Evolutionary conservation across 768 basidiomycete species (phyloP), one percentile per base, ranked within the genome.

Genomic region (Lactarius vividus): DNA sequence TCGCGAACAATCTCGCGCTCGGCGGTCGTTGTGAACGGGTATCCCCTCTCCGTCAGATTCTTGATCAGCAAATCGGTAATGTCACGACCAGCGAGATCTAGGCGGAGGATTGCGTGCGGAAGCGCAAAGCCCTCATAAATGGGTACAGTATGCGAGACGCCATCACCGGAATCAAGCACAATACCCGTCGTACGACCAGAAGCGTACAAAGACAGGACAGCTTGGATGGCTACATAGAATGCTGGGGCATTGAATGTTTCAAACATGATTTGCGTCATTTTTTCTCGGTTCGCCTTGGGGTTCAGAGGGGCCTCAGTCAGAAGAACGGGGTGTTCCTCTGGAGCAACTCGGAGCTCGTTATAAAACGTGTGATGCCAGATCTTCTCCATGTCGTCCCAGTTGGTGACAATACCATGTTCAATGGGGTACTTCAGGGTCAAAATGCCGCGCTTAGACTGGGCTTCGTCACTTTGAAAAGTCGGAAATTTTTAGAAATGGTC

Each of bases 341-440:
- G 88, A 2, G 88, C 88, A 65, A 88, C 87, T 75, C 88, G 88
- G 65, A 89, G 83, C 73, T 89, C 88, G 74, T 89, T 89, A 79
- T 88, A 96, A 80, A 96, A 96, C 52, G 94, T 95, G 83, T 95
- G 94, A 79, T 95, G 93, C 94, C 94, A 96, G 77, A 96, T 95
- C 82, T 95, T 95, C 82, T 96, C 94, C 94, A 95, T 95, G 79
- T 96, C 94, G 74, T 95, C 94, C 95, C 94, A 97, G 88, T 97
- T 95, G 77, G 93, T 95, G 76, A 96, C 91, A 75, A 94, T 90
- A 78, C 92, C 92, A 80, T 94, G 92, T 77, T 94, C 91, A 72
- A 94, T 94, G 61, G 92, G 94, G 81, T 96, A 94, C 80, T 94
- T 94, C 73, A 96, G 80, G 58, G 89, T 90, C 69, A 96, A 83